A percentile compares a stretch with the other conserved stretches of the same genome.
phyloP scores from a whole-genome alignment of 106 monocot genomes.

The Platanthera guangdongensis region DNA sequence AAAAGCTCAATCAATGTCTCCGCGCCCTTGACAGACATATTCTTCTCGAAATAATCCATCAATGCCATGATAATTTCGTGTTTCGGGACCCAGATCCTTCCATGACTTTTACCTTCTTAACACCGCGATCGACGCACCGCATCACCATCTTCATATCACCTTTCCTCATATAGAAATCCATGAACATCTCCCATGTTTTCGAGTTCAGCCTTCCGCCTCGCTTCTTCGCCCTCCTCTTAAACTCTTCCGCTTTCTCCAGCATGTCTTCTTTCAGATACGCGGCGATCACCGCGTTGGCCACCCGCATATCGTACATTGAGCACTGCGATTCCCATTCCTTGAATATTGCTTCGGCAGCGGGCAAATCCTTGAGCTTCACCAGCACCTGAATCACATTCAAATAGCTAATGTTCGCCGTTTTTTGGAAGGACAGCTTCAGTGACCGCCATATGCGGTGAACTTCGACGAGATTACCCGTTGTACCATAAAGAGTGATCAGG shows the following conservation, averaged over 20 bases:
- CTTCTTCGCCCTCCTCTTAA: constrained; percentile 52
- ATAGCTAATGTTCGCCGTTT: constrained; percentile 87
- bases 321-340: constrained; percentile 93
- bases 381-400: constrained; percentile 90
- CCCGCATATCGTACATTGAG: constrained; percentile 62
- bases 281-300: constrained; percentile 63
- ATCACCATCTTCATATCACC: constrained; percentile 53
- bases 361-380: constrained; percentile 74
- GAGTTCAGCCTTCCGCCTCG: constrained; percentile 62
- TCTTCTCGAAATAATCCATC: constrained; percentile 61
- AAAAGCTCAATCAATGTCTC: constrained; percentile 58
- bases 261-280: constrained; percentile 65
- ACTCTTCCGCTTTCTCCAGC: constrained; percentile 51
- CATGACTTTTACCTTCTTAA: constrained; percentile 50
- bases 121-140: constrained; percentile 54
- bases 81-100: constrained; percentile 65
- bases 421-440: constrained; percentile 50
- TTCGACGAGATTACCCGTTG: constrained; percentile 69
- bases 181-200: constrained; percentile 90
- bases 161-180: constrained; percentile 60
- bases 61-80: constrained; percentile 27
- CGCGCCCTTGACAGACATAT: constrained; percentile 55
- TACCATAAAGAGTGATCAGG: constrained; percentile 78
- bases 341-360: constrained; percentile 75
- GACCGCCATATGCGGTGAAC: constrained; percentile 87